Base-by-base conservation (phyloP, 768 basidiomycete species). In the Lactarius indigo region DNA sequence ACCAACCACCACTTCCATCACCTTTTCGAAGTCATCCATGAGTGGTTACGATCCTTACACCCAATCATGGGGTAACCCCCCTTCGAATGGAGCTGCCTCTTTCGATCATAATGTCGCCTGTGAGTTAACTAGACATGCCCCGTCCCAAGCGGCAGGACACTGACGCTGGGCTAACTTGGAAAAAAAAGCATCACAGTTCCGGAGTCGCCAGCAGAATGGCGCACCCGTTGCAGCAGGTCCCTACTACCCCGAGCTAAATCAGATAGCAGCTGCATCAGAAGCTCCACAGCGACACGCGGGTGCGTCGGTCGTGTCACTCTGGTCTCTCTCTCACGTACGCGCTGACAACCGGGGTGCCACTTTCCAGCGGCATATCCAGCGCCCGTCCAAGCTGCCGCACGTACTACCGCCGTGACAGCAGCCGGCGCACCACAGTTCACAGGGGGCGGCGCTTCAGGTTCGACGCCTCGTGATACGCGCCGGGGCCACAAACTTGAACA, bases 151-250 rank as follows among this genome's bases (percentile, higher is more conserved):
- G 47, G 18, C 33, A 62, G 47, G 37, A 12, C n/a, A n/a, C 30
- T 41, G 35, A 50, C 30, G 58, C 50, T 59, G 17, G 20, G n/a
- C 64, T 50, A 39, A 52, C 50, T 52, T 52, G 5, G 50, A 52
- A 39, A 33, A 47, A n/a, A 5, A 54, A 64, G 57, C 44, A 33
- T 23, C 57, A 3, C 13, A 7, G 47, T 23, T 8, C 2, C n/a
- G 8, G 35, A 23, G 15, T 59, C 7, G 15, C 64, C 64, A n/a
- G 59, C 47, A 64, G 37, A 6, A 6, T 54, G 64, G 64, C 64
- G 47, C 64, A 28, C 26, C 13, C 63, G 7, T 31, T 15, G 15
- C 17, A 18, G 0, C 52, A 54, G 6, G 13, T 17, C 5, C 52
- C 5, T 30, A 31, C 54, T 31, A 30, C 54, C 15, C 23, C 7